Percentiles rank a stretch among this genome's conserved stretches.
phyloP scores from a whole-genome alignment of 176 grass and related monocot genomes.

The Hyparrhenia diplandra region DNA sequence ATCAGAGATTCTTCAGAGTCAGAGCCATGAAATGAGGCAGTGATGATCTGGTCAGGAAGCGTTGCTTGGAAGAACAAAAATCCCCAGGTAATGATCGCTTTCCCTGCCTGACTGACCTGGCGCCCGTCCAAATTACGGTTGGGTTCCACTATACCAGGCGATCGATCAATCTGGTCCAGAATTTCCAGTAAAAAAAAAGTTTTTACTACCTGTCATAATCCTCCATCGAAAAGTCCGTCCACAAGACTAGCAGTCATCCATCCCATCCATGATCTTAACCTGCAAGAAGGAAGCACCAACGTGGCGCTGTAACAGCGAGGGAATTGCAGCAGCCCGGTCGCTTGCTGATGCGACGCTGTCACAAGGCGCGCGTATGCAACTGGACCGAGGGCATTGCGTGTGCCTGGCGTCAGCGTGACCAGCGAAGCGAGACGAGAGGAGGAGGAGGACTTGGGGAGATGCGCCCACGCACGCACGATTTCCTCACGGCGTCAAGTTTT shows the following conservation, averaged over 20 bases:
- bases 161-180: background rate
- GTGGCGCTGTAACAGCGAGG: conserved; percentile 15
- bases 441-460: background rate
- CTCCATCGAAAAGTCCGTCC: too few relatives aligned
- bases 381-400: conserved; percentile 2
- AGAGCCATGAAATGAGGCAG: background rate
- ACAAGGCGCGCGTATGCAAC: conserved; percentile 37
- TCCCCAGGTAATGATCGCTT: background rate
- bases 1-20: background rate
- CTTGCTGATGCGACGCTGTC: conserved; percentile 45
- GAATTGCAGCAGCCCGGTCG: background rate
- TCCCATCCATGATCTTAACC: too few relatives aligned
- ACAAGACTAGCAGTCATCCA: too few relatives aligned
- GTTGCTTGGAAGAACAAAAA: conserved; percentile 35
- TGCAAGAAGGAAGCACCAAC: background rate
- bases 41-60: background rate
- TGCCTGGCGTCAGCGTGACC: conserved; percentile 55
- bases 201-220: too few relatives aligned
- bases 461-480: background rate
- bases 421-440: background rate
- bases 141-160: too few relatives aligned
- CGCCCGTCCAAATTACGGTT: background rate
- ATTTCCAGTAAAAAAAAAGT: background rate
- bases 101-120: too few relatives aligned
- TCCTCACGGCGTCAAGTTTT: background rate